These are phyloP conservation scores for Closterium sp. DNA, from an alignment of 139 green algal species.

Conservation along the genomic window DNA sequence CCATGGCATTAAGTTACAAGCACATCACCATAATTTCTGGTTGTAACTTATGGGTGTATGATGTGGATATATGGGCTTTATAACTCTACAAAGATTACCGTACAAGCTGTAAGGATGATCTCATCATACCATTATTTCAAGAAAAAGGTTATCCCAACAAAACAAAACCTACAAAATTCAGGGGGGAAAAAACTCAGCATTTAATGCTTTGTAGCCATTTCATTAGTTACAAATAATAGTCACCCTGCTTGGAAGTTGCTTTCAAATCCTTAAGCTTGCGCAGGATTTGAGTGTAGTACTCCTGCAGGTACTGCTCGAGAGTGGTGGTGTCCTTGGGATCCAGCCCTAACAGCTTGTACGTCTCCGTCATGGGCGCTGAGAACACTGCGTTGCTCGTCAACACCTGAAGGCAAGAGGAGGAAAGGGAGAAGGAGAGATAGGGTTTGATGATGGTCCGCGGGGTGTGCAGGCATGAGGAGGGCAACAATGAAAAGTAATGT, in stretches of 20 bases:
- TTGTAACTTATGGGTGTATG: too few relatives aligned
- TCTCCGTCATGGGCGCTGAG: slow-evolving; percentile 84
- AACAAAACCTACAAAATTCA: slow-evolving; percentile 7
- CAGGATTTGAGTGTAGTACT: slow-evolving; percentile 93
- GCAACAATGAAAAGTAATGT: too few relatives aligned
- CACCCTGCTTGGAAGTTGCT: slow-evolving; percentile 76
- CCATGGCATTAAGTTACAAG: too few relatives aligned
- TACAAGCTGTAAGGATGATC: too few relatives aligned
- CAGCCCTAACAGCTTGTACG: slow-evolving; percentile 83
- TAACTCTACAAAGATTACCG: too few relatives aligned
- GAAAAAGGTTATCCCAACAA: too few relatives aligned
- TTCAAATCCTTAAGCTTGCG: slow-evolving; percentile 99
- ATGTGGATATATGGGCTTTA: too few relatives aligned
- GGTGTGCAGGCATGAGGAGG: neutral
- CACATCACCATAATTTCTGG: too few relatives aligned
- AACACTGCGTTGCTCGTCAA: slow-evolving; percentile 84
- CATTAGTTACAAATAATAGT: slow-evolving; percentile 88
- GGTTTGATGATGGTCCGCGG: neutral
- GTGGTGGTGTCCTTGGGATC: slow-evolving; percentile 73
- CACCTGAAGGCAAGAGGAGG: slow-evolving; percentile 66
- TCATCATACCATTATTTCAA: too few relatives aligned
- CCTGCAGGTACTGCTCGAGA: slow-evolving; percentile 72
- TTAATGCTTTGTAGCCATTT: too few relatives aligned
- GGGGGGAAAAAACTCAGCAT: neutral
- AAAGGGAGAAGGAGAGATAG: neutral